Evolutionary conservation across 163 green algal species (phyloP), one percentile per base, ranked within the genome.

Genomic region (Coccomyxa subellipsoidea): DNA sequence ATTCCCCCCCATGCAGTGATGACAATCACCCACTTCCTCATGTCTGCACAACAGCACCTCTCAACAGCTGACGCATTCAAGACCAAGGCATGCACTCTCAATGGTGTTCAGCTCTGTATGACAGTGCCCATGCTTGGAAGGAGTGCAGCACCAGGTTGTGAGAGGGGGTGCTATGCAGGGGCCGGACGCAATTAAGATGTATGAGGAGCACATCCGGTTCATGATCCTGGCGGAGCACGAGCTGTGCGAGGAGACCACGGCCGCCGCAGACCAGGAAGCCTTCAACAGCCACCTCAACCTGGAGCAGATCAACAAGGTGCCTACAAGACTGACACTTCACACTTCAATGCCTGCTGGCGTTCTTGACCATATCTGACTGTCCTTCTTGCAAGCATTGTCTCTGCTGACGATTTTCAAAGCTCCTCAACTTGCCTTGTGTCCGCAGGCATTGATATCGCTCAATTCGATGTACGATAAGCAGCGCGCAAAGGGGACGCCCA

Each of bases 211-310:
- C 69, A 85, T 95, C 34, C 90, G 94, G 7, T 97, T 95, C 84
- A 89, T 94, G 77, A 90, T 97, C 54, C 71, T 96, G 75, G 89
- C 84, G 0, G 92, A 96, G 88, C 91, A 96, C 75, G 89, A 94
- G 84, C 91, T 97, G 47, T 93, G 86, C 71, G 89, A 90, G 40
- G 73, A 90, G 76, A 38, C 70, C 7, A 85, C 81, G 34, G 79
- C 72, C 21, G 81, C 83, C 32, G 80, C 79, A 1, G 84, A 92
- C 47, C 83, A 86, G 29, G 90, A 96, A 78, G 93, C 90, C n/a
- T 96, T 95, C 84, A 92, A 97, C 83, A 90, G 87, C 32, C 94
- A 97, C 80, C 89, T 97, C 27, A 96, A 97, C 86, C 89, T 94
- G n/a, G 91, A 97, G 86, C 93, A 97, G 84, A 90, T 96, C 77